These are phyloP conservation scores for Picea mariana DNA, from an alignment of 83 land plant species.

Conservation along the genomic window DNA sequence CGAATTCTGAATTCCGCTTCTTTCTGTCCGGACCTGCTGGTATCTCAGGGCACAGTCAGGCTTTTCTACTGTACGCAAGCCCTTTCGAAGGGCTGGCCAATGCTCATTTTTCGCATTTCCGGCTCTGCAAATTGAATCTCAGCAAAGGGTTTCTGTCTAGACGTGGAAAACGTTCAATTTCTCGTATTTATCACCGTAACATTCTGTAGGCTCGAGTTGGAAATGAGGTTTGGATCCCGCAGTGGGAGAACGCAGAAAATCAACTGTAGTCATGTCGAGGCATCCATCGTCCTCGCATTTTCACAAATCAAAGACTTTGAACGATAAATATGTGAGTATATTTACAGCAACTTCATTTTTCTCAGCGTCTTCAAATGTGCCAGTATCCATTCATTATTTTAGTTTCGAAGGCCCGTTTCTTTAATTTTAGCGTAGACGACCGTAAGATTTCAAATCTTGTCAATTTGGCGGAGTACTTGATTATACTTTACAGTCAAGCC, in stretches of 20 bases:
- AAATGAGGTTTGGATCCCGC: not conserved
- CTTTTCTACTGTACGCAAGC: not conserved
- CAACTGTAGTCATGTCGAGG: conserved; percentile 3
- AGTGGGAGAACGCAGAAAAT: not conserved
- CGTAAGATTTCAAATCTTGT: not conserved
- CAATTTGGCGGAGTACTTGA: not conserved
- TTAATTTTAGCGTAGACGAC: too few species aligned
- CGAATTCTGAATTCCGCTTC: not conserved
- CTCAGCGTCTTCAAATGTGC: not conserved
- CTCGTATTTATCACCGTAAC: too few species aligned
- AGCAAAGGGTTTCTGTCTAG: too few species aligned
- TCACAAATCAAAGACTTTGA: conserved; percentile 9
- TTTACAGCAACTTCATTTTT: not conserved
- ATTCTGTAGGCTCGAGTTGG: not conserved
- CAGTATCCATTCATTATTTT: not conserved
- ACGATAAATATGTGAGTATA: conserved; percentile 17
- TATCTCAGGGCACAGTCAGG: not conserved
- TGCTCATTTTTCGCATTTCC: too few species aligned
- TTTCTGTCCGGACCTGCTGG: too few species aligned
- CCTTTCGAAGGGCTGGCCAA: not conserved
- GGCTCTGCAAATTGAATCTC: too few species aligned
- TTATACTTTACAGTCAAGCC: too few species aligned
- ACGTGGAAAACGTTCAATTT: too few species aligned
- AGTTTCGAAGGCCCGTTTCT: not conserved
- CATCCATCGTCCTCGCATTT: conserved; percentile 15